phyloP scores from a whole-genome alignment of 2,329 filamentous ascomycete genomes.

The Orbilia oligospora region DNA sequence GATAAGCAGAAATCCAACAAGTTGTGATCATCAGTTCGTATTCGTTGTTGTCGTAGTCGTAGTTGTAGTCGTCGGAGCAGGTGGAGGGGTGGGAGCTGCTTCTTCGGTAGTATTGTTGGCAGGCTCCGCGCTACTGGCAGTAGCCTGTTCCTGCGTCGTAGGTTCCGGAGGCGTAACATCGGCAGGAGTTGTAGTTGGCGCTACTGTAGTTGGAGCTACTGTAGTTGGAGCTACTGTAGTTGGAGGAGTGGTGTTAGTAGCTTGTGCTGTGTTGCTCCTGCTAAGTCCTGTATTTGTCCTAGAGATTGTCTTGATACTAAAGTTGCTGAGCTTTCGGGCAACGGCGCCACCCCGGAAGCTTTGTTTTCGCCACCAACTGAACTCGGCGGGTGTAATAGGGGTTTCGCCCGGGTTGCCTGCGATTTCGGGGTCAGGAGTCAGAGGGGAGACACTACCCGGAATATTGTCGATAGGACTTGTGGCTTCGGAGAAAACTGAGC shows the following conservation, averaged over 20 bases:
- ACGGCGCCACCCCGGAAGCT: constrained; percentile 42
- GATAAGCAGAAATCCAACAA: constrained; percentile 6
- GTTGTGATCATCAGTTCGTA: constrained; percentile 40
- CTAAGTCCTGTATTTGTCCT: constrained; percentile 26
- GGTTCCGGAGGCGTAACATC: constrained; percentile 12
- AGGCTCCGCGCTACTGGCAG: constrained; percentile 7
- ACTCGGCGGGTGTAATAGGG: constrained; percentile 32
- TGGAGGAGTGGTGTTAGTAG: not conserved
- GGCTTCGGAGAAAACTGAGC: constrained; percentile 57
- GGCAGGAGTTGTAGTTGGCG: constrained; percentile 6
- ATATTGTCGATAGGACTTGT: constrained; percentile 47
- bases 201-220: constrained; percentile 3
- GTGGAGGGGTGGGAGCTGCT: constrained; percentile 28
- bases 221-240: constrained; percentile 20
- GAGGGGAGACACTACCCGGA: constrained; percentile 36
- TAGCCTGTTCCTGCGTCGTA: constrained; percentile 11
- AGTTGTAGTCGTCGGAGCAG: constrained; percentile 32
- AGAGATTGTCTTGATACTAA: constrained; percentile 35
- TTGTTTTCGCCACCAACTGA: constrained; percentile 59
- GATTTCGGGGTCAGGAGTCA: constrained; percentile 57
- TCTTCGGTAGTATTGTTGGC: constrained; percentile 5
- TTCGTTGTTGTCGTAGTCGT: constrained; percentile 30
- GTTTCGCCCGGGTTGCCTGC: constrained; percentile 33
- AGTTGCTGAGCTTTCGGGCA: constrained; percentile 51
- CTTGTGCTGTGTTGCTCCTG: constrained; percentile 18